These are phyloP conservation scores for Tricholomella constricta DNA, from an alignment of 768 basidiomycete species.

Conservation along the genomic window DNA sequence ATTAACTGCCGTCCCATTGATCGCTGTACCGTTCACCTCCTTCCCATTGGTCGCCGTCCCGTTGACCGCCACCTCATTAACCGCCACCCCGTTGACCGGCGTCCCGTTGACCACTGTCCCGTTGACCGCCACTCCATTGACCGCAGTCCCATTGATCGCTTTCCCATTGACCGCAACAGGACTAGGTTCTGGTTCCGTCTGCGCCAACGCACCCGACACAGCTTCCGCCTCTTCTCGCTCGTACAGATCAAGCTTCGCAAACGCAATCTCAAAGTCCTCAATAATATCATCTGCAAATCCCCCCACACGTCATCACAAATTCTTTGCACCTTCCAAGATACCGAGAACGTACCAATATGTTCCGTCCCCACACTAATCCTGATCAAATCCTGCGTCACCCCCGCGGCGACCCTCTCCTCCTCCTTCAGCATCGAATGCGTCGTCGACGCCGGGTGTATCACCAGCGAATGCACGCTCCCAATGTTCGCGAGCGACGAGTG, in stretches of 20 bases:
- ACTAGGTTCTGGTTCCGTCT: background rate
- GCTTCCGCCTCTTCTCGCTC: background rate
- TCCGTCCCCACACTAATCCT: conserved; percentile 40
- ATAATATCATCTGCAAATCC: conserved; percentile 11
- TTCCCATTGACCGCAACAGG: background rate
- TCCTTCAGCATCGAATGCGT: conserved; percentile 58
- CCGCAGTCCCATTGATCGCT: background rate
- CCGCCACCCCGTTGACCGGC: no score
- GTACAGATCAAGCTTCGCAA: conserved; percentile 1
- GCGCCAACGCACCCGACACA: background rate
- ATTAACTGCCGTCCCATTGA: no score
- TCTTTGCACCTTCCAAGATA: no score
- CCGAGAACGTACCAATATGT: conserved; percentile 13
- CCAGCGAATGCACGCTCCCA: conserved; percentile 58
- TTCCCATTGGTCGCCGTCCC: no score
- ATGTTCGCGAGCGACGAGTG: conserved; percentile 39
- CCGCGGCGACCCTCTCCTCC: conserved; percentile 50
- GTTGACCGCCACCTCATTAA: no score
- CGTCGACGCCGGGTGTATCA: conserved; percentile 66
- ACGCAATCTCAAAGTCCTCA: conserved; percentile 15
- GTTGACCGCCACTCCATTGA: no score
- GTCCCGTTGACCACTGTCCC: no score
- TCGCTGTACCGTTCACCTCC: no score
- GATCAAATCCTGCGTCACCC: conserved; percentile 60
- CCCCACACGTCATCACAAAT: background rate